Base-by-base conservation (phyloP, 257 asterid species). In the Penstemon davidsonii region DNA sequence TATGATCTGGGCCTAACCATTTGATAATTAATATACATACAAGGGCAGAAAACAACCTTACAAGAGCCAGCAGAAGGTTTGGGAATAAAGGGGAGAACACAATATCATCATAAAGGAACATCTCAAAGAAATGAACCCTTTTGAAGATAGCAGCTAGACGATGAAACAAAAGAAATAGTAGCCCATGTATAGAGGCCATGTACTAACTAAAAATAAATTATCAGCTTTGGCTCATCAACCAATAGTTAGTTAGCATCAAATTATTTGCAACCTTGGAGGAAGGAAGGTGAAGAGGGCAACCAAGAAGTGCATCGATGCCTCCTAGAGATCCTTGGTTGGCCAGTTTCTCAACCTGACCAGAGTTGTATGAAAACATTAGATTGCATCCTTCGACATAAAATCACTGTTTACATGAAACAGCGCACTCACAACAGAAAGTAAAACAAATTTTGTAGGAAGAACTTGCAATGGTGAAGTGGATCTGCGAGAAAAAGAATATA, bases 261-360 rank as follows among this genome's bases (percentile, higher is more conserved):
- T 57, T 59, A 55, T 10, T 60, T 56, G 78, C 75, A 75, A 88
- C 97, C 96, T 90, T 90, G 50, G 90, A 73, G 72, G 94, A 86
- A 70, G 96, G 97, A 79, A 90, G 96, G 78, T 90, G 85, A 67
- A 90, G 60, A 72, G 97, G 97, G 82, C 97, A 90, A 67, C 96
- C 97, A 72, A 90, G 88, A 73, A 90, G 96, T 45, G 97, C 97
- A 84, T 90, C 96, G 57, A 90, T 80, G 69, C 96, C 97, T 71
- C 91, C 91, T 62, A 90, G 89, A 61, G 97, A 88, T 68, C 95
- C 97, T 76, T 81, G 87, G 83, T 90, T 88, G 64, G 88, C 65
- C 73, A 82, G 72, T 74, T 87, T 83, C 85, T 90, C 97, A 70
- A 84, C 86, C 97, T 90, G 76, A 67, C 46, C 78, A 51, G 72